These are phyloP conservation scores for Houttuynia cordata DNA, from an alignment of 164 flowering plant species.

Conservation along the genomic window DNA sequence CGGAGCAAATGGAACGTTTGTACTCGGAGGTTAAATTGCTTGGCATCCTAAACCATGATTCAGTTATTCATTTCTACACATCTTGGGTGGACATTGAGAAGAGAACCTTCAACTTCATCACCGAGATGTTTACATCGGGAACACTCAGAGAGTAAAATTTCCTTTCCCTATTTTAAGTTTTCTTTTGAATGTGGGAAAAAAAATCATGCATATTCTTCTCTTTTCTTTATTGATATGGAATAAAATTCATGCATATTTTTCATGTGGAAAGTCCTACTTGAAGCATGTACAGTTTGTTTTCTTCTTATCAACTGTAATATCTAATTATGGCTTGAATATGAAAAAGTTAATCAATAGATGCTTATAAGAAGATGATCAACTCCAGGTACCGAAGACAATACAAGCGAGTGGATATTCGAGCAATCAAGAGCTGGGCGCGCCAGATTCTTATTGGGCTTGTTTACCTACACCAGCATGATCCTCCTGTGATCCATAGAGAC, in stretches of 20 bases:
- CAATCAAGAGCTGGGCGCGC: constrained; percentile 78
- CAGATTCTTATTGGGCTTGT: constrained; percentile 77
- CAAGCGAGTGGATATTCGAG: constrained; percentile 49
- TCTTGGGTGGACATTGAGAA: constrained; percentile 63
- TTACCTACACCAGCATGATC: constrained; percentile 68
- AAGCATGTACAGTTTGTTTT: too few species aligned
- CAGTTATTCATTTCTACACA: constrained; percentile 48
- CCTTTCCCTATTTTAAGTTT: too few species aligned
- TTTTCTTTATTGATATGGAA: too few species aligned
- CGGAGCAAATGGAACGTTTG: constrained; percentile 56
- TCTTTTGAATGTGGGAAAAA: too few species aligned
- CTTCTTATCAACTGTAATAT: too few species aligned
- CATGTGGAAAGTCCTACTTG: too few species aligned
- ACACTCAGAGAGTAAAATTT: constrained; percentile 65
- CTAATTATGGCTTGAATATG: too few species aligned
- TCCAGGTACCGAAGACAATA: constrained; percentile 57
- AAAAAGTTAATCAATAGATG: too few species aligned
- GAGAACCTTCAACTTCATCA: constrained; percentile 83
- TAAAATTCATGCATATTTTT: too few species aligned
- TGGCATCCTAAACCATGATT: constrained; percentile 55
- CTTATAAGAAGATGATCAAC: not conserved
- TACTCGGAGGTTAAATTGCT: constrained; percentile 88
- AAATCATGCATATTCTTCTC: too few species aligned
- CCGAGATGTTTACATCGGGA: constrained; percentile 93
- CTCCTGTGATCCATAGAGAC: constrained; percentile 90